These are phyloP conservation scores for Phytomonas sp. DNA, from an alignment of 208 protist species.

Conservation along the genomic window DNA sequence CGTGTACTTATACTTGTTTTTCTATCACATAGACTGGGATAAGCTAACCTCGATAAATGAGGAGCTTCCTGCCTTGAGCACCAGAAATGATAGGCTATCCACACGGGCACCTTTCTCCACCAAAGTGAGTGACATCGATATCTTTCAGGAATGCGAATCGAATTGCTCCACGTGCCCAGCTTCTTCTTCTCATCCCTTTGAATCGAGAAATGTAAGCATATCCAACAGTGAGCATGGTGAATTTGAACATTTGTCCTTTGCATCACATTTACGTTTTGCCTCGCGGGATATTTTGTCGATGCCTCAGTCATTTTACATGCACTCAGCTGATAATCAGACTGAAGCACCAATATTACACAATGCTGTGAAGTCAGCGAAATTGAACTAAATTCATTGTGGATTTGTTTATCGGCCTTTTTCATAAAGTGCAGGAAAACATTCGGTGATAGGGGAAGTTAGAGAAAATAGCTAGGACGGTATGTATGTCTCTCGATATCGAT, in stretches of 20 bases:
- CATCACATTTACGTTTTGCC: neutral
- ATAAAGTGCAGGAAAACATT: neutral
- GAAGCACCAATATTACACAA: neutral
- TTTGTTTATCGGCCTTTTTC: neutral
- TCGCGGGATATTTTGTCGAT: neutral
- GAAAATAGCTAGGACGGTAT: neutral
- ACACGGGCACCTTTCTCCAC: neutral
- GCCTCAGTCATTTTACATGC: neutral
- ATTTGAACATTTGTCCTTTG: neutral
- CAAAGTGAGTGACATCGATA: neutral
- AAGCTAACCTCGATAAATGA: constrained; percentile 24
- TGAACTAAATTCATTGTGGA: neutral
- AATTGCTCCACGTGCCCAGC: neutral
- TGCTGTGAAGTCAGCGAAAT: neutral
- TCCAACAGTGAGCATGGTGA: neutral
- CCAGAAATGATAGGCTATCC: constrained; percentile 22
- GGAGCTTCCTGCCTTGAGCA: constrained; percentile 18
- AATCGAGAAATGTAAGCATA: neutral
- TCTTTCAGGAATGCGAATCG: neutral
- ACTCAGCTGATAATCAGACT: neutral
- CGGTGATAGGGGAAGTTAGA: neutral
- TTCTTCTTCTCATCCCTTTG: neutral
- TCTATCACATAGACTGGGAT: constrained; percentile 60
- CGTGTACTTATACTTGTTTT: constrained; percentile 52
- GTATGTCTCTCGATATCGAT: neutral